Conservation (phyloP, 2,329 filamentous ascomycete species). For the Trichoderma cornu-damae region DNA sequence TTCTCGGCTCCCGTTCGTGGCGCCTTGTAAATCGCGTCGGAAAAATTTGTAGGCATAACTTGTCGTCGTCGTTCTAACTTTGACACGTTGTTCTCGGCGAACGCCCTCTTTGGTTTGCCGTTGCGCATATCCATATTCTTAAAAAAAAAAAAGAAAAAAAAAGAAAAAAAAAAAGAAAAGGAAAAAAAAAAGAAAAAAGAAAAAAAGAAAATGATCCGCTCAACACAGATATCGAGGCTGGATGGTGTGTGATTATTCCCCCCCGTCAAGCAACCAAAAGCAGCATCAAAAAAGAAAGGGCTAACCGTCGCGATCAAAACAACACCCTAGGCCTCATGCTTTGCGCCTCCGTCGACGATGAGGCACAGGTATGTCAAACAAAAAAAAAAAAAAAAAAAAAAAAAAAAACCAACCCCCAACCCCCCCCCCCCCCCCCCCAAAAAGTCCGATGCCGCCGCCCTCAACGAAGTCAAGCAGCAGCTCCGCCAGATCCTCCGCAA, state of each 20-base stretch:
- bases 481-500: slow-evolving; percentile 85
- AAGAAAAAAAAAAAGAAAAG: too few relatives aligned
- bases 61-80: too few relatives aligned
- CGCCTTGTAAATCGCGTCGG: too few relatives aligned
- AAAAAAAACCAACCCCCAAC: neutral
- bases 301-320: neutral
- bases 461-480: slow-evolving; percentile 84
- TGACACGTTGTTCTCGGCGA: too few relatives aligned
- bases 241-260: slow-evolving; percentile 59
- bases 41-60: too few relatives aligned
- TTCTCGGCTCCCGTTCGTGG: too few relatives aligned
- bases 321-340: slow-evolving; percentile 72
- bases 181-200: too few relatives aligned
- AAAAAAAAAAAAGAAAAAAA: too few relatives aligned
- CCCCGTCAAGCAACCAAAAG: neutral
- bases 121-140: too few relatives aligned
- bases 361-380: slow-evolving; percentile 63
- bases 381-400: neutral
- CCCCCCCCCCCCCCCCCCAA: neutral
- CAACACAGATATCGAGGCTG: slow-evolving; percentile 88
- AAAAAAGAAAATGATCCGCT: slow-evolving; percentile 81
- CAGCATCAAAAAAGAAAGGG: neutral
- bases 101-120: too few relatives aligned
- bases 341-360: slow-evolving; percentile 90
- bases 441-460: slow-evolving; percentile 60